Evolutionary conservation across 768 basidiomycete species (phyloP), one percentile per base, ranked within the genome.

Genomic region (Mycena epipterygia): DNA sequence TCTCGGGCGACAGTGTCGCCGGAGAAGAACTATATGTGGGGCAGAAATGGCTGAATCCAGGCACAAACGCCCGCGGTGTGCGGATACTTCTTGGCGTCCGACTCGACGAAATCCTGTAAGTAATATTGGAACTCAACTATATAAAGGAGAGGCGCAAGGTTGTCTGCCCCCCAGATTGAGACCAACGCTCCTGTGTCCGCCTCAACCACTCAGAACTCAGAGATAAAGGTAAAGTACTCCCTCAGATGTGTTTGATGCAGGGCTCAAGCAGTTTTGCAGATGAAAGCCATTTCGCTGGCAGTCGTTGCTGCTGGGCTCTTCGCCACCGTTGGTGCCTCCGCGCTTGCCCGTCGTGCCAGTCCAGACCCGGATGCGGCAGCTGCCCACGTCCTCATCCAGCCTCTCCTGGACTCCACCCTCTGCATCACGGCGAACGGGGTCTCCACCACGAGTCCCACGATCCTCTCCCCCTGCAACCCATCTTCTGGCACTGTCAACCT

Each of bases 311-410:
- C 21, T 59, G 23, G 57, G 57, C 27, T 59, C 57, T 27, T n/a
- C 57, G 57, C 16, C 6, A 41, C 57, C 57, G 57, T 32, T 13
- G 21, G 21, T 25, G 57, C 57, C 57, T 59, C 57, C 41, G 27
- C 57, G 27, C 57, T 59, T 19, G 29, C 13, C 57, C 27, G 4
- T 35, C 44, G 46, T 27, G 59, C 29, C 33, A 30, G 30, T 61
- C 59, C 59, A 33, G 59, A 32, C 59, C 21, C 42, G 32, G 30
- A 61, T 33, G 44, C 59, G 30, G 42, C 59, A 27, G 33, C n/a
- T n/a, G 46, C 59, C 44, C 59, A 61, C 46, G 59, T 61, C 59
- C 30, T 48, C 30, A 61, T 61, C 59, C 59, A 61, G 19, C 59
- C 44, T 27, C 27, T 61, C 59, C 59, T 17, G 6, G 25, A 60